Percentiles rank a stretch among this genome's conserved stretches.
Evolutionary conservation across 1,284 basidiomycete genomes (phyloP).

Genomic region (Ceratobasidium theobromae): DNA sequence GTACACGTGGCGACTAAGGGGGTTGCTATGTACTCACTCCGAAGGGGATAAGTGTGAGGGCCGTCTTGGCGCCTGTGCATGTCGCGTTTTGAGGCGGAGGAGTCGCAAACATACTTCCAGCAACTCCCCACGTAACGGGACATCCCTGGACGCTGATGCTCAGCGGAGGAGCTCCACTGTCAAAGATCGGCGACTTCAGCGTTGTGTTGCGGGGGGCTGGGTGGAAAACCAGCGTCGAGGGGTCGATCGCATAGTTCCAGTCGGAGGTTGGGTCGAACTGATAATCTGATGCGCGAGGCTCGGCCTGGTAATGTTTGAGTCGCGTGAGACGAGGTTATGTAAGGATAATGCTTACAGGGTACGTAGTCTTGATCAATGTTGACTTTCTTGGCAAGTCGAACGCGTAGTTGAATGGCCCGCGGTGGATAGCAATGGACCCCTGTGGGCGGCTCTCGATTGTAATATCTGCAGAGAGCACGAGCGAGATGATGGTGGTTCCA

Average conservation of each 20-base stretch:
- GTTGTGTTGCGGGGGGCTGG: slow-evolving; percentile 45
- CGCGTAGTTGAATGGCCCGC: slow-evolving; percentile 59
- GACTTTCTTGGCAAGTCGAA: slow-evolving; percentile 52
- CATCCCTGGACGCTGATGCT: slow-evolving; percentile 56
- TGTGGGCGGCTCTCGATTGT: slow-evolving; percentile 55
- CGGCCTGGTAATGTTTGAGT: slow-evolving; percentile 49
- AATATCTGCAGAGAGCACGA: slow-evolving; percentile 54
- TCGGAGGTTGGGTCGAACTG: slow-evolving; percentile 53
- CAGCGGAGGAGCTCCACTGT: slow-evolving; percentile 54
- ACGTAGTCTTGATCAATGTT: slow-evolving; percentile 41
- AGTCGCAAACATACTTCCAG: slow-evolving; percentile 54
- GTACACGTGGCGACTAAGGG: background rate
- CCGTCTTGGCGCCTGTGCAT: slow-evolving; percentile 50
- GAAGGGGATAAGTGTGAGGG: slow-evolving; percentile 54
- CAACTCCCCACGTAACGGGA: slow-evolving; percentile 52
- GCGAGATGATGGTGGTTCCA: slow-evolving; percentile 51
- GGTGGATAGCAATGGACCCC: slow-evolving; percentile 56
- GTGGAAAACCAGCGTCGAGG: slow-evolving; percentile 53
- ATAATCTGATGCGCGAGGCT: slow-evolving; percentile 55
- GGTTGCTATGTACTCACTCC: slow-evolving; percentile 49
- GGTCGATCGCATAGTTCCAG: slow-evolving; percentile 62
- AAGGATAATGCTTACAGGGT: background rate
- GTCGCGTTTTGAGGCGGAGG: slow-evolving; percentile 52
- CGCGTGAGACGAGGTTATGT: background rate
- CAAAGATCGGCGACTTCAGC: slow-evolving; percentile 58